Percentiles rank a stretch among this genome's conserved stretches.
These are phyloP conservation scores for Claviceps pazoutovae DNA, from an alignment of 2,329 filamentous ascomycete species.

Conservation along the genomic window DNA sequence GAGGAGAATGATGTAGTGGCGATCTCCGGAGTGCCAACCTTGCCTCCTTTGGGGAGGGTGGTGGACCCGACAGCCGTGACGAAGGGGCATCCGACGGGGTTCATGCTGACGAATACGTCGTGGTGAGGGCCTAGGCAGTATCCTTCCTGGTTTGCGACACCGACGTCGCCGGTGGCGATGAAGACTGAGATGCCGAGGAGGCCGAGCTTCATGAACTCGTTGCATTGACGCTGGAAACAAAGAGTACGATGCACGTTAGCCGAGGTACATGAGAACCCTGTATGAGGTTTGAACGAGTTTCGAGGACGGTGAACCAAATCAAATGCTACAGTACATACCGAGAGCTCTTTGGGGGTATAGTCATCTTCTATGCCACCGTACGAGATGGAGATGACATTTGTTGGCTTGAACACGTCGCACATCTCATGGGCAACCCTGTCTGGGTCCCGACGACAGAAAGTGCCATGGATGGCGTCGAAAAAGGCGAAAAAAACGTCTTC, in stretches of 20 bases:
- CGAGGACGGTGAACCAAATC: too few species aligned
- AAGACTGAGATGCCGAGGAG: not conserved
- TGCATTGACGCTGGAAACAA: not conserved
- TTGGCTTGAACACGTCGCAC: constrained; percentile 16
- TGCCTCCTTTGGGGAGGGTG: not conserved
- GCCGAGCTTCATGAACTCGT: not conserved
- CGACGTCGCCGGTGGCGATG: not conserved
- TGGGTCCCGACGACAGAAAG: constrained; percentile 33
- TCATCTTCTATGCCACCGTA: constrained; percentile 19
- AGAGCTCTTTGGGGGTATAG: constrained; percentile 31
- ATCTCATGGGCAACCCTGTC: constrained; percentile 26
- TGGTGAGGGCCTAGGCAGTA: not conserved
- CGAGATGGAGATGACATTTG: constrained; percentile 26
- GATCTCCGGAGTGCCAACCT: not conserved
- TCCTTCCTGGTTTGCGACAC: not conserved
- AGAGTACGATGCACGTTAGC: too few species aligned
- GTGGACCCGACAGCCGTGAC: not conserved
- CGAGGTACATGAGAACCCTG: too few species aligned
- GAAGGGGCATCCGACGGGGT: not conserved
- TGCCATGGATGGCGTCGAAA: constrained; percentile 35
- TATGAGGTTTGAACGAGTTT: too few species aligned
- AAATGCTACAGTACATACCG: not conserved
- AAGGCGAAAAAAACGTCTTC: constrained; percentile 28
- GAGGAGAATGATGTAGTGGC: not conserved
- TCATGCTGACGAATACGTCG: not conserved